Evolutionary conservation across 2,329 filamentous ascomycete genomes (phyloP), one percentile per base, ranked within the genome.

Genomic region (Pyricularia grisea): DNA sequence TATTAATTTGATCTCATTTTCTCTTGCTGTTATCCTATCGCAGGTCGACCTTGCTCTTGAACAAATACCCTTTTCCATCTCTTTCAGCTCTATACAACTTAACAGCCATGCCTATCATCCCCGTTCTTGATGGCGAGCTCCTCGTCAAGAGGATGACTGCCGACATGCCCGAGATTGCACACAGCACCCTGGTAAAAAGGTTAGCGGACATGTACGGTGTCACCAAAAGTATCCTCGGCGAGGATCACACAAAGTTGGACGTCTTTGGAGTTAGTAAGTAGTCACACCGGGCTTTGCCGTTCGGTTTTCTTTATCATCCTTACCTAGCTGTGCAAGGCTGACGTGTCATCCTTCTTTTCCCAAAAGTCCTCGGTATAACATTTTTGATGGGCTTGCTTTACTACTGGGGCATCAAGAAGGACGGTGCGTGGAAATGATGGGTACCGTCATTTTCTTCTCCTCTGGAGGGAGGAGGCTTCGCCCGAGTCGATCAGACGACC

Each of bases 381-480:
- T 42, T 67, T 17, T 12, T 67, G 23, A 58, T 67, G 36, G 66
- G 66, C 17, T 30, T 67, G 12, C 66, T 67, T 14, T 67, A 31
- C 12, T 67, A 67, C 27, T 67, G 66, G 66, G 66, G 66, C 23
- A 67, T 67, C 11, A 67, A 67, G 66, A 67, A 67, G 36, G 66
- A 67, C 6, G 66, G 66, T 25, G 42, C 66, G 25, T 67, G 66
- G 66, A 67, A 67, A 67, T 67, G 30, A 67, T 28, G 12, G 60
- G 7, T 28, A 30, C 23, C 27, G 14, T 50, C 42, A 6, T 20
- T 42, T 42, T 2, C 20, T n/a, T 42, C 20, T 5, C 23, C 33
- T 14, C 4, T 36, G 58, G 60, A 23, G 60, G 60, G 60, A 28
- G 10, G 27, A 63, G 11, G 11, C 25, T 14, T 63, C 14, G 25